These are phyloP conservation scores for Epicoccum nigrum DNA, from an alignment of 2,329 filamentous ascomycete genomes.

Conservation along the genomic window DNA sequence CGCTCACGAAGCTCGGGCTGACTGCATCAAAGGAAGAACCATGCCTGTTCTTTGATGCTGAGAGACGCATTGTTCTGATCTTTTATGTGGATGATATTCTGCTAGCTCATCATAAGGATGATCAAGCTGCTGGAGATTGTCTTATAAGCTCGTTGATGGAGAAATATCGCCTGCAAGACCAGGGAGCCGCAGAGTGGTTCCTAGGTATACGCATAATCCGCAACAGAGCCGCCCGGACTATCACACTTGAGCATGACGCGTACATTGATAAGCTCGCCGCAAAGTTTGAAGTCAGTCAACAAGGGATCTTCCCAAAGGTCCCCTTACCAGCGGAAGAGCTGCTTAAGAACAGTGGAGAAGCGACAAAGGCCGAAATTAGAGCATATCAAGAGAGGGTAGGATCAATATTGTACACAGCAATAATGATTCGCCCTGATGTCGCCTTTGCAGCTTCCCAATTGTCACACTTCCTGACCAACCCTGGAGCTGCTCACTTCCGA, in stretches of 20 bases:
- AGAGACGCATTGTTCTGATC: neutral
- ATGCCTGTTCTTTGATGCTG: neutral
- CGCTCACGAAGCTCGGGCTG: neutral
- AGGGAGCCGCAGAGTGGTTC: neutral
- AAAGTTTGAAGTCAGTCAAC: neutral
- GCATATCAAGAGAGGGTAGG: conserved; percentile 1
- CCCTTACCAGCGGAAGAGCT: neutral
- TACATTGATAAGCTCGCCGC: too few species aligned
- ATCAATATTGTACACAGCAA: neutral
- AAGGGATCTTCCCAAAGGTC: neutral
- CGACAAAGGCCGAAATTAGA: neutral
- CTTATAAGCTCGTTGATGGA: neutral
- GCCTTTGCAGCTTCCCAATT: neutral
- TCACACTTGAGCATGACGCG: too few species aligned
- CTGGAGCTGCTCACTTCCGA: neutral
- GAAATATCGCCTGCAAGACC: too few species aligned
- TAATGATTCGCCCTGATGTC: neutral
- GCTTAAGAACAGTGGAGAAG: neutral
- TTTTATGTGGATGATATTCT: neutral
- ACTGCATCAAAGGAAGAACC: neutral
- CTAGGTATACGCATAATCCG: neutral
- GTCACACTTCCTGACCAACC: neutral
- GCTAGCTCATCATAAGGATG: neutral
- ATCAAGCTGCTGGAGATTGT: neutral
- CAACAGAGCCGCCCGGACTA: too few species aligned